Percentiles rank a stretch among this genome's conserved stretches.
phyloP scores from a whole-genome alignment of 2,329 filamentous ascomycete genomes.

The Macroventuria anomochaeta region DNA sequence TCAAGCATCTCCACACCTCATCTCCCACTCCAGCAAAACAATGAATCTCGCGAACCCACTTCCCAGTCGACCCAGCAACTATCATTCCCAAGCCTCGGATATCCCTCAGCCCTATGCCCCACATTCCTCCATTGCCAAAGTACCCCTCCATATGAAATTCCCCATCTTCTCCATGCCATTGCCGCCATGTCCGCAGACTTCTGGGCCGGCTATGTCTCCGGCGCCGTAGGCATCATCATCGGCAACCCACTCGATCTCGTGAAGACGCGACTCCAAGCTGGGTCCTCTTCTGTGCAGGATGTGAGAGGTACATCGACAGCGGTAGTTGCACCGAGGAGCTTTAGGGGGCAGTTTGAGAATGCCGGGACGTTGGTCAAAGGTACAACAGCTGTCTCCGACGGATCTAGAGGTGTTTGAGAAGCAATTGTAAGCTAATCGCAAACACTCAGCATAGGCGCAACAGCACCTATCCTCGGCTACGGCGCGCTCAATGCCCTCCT shows the following conservation, averaged over 20 bases:
- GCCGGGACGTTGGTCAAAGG: constrained; percentile 48
- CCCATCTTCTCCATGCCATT: constrained; percentile 10
- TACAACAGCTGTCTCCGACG: constrained; percentile 18
- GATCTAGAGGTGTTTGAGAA: no score
- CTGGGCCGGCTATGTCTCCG: constrained; percentile 90
- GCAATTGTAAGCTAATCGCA: constrained; percentile 7
- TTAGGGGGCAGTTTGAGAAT: constrained; percentile 45
- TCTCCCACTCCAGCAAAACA: constrained; percentile 8
- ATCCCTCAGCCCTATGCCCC: constrained; percentile 11
- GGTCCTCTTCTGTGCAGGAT: constrained; percentile 29
- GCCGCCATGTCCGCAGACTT: constrained; percentile 81
- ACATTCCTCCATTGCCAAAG: constrained; percentile 18
- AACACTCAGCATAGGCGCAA: constrained; percentile 63
- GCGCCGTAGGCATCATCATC: constrained; percentile 83
- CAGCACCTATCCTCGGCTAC: constrained; percentile 87
- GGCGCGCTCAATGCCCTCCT: constrained; percentile 89
- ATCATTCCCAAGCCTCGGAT: constrained; percentile 26
- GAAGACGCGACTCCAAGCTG: constrained; percentile 82
- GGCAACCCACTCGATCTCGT: constrained; percentile 84
- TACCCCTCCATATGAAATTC: constrained; percentile 20
- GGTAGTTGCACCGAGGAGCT: constrained; percentile 22
- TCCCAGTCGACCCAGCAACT: constrained; percentile 15
- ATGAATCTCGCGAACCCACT: constrained; percentile 7
- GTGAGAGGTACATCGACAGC: constrained; percentile 23
- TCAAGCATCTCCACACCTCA: neutral